phyloP scores from a whole-genome alignment of 1,284 basidiomycete genomes.

The Malassezia nana region DNA sequence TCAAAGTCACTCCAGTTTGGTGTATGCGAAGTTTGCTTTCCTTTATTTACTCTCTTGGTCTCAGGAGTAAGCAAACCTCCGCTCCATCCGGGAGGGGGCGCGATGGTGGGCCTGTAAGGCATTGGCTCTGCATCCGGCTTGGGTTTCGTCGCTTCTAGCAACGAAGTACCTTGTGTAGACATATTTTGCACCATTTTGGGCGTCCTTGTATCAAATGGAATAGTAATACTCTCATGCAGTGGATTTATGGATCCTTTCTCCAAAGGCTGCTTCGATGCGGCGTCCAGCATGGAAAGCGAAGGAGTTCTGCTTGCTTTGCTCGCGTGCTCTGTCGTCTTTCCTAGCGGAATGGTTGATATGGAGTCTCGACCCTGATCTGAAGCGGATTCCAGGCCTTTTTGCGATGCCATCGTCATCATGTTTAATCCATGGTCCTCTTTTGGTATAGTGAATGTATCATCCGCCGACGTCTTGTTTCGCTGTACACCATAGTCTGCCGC shows the following conservation, averaged over 20 bases:
- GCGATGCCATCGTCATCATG: not conserved
- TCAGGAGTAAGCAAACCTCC: slow-evolving; percentile 18
- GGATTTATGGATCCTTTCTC: not conserved
- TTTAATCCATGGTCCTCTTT: not conserved
- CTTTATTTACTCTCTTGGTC: not conserved
- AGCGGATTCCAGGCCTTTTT: not conserved
- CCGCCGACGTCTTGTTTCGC: not conserved
- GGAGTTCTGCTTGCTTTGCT: too few relatives aligned
- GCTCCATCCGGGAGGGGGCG: slow-evolving; percentile 21
- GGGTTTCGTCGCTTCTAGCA: slow-evolving; percentile 4
- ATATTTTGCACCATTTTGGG: not conserved
- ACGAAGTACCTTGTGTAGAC: slow-evolving; percentile 1
- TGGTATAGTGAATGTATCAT: not conserved
- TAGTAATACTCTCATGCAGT: not conserved
- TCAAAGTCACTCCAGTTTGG: slow-evolving; percentile 14
- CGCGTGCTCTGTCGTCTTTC: too few relatives aligned
- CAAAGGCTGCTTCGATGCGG: not conserved
- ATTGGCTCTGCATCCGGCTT: not conserved
- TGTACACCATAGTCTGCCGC: not conserved
- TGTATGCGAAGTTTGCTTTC: not conserved
- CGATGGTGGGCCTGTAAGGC: not conserved
- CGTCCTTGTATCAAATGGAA: not conserved
- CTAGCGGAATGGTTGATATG: not conserved
- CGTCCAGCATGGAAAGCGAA: not conserved
- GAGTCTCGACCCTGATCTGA: not conserved